Evolutionary conservation across 2,329 filamentous ascomycete genomes (phyloP).

Genomic region (Cercospora nicotianae): DNA sequence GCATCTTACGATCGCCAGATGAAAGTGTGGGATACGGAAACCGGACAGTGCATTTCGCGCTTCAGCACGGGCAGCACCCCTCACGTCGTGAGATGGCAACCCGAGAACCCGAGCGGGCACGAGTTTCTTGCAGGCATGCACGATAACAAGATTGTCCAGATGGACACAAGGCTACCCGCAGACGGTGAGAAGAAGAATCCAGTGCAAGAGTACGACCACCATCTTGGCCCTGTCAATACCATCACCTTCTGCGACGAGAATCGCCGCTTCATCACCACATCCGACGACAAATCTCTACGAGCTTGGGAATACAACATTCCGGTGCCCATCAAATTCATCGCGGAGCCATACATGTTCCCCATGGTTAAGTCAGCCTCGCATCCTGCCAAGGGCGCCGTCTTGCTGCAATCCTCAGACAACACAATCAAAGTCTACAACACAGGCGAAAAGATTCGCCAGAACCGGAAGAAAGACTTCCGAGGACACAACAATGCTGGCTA

Average conservation of each 20-base stretch:
- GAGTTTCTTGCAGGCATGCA: constrained; percentile 97
- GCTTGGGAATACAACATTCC: constrained; percentile 99
- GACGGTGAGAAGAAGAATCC: constrained; percentile 57
- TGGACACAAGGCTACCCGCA: constrained; percentile 70
- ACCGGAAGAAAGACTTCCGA: constrained; percentile 93
- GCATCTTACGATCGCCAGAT: constrained; percentile 93
- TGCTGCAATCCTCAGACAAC: constrained; percentile 92
- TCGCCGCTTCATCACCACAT: constrained; percentile 94
- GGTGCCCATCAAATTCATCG: constrained; percentile 97
- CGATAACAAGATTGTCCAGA: constrained; percentile 98
- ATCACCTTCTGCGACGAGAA: constrained; percentile 95
- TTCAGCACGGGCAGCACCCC: constrained; percentile 95
- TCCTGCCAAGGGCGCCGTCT: constrained; percentile 88
- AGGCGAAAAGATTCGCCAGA: constrained; percentile 94
- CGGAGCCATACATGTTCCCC: constrained; percentile 96
- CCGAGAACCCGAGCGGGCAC: constrained; percentile 70
- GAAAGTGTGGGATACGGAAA: constrained; percentile 98
- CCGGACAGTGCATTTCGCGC: constrained; percentile 79
- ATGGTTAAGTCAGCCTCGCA: constrained; percentile 84
- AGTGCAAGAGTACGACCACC: constrained; percentile 97
- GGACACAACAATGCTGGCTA: constrained; percentile 96
- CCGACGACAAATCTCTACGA: constrained; percentile 91
- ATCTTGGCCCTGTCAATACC: constrained; percentile 95
- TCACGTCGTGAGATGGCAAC: constrained; percentile 93
- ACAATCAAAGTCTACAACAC: constrained; percentile 94